Conservation (phyloP, 2,329 filamentous ascomycete species). For the Seiridium unicorne region DNA sequence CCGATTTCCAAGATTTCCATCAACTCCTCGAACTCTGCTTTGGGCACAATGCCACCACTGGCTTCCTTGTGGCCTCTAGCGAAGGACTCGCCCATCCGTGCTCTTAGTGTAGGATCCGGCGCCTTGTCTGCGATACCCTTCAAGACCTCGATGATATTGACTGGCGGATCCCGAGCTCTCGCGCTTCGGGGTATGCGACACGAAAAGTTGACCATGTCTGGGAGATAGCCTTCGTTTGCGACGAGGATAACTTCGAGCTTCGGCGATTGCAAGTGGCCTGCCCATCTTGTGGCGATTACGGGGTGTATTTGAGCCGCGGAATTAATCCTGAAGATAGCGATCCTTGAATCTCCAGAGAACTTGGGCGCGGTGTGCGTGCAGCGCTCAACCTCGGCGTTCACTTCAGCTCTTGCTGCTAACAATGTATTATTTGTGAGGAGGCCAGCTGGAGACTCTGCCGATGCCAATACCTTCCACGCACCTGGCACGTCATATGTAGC, state of each 20-base stretch:
- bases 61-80: conserved; percentile 67
- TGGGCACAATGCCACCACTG: conserved; percentile 61
- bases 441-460: conserved; percentile 47
- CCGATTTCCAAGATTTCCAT: conserved; percentile 58
- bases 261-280: conserved; percentile 55
- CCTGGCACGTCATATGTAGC: conserved; percentile 57
- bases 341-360: conserved; percentile 60
- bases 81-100: conserved; percentile 61
- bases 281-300: conserved; percentile 66
- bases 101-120: conserved; percentile 34
- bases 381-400: conserved; percentile 59
- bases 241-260: conserved; percentile 63
- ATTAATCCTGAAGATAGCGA: conserved; percentile 62
- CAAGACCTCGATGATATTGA: conserved; percentile 62
- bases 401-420: conserved; percentile 53
- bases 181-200: conserved; percentile 61
- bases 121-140: conserved; percentile 46
- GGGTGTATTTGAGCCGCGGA: conserved; percentile 64
- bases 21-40: conserved; percentile 63
- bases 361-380: conserved; percentile 62
- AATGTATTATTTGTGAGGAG: conserved; percentile 49
- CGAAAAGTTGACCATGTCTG: conserved; percentile 64
- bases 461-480: conserved; percentile 58
- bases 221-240: conserved; percentile 65
- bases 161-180: conserved; percentile 48